Base-by-base conservation (phyloP, 495 filamentous ascomycete genomes). In the Tricharina praecox region DNA sequence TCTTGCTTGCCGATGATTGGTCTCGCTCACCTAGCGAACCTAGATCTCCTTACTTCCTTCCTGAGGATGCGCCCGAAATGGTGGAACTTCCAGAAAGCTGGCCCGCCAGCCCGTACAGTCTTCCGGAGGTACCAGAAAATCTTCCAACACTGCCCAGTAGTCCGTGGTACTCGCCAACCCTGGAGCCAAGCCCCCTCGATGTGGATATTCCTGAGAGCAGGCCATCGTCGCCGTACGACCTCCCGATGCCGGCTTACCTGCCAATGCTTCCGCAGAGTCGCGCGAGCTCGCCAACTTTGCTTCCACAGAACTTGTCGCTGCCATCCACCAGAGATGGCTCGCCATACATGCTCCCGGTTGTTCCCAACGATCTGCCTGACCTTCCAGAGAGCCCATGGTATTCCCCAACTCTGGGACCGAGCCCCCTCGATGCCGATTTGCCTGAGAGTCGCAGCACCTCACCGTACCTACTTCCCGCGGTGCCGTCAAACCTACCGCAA, bases 241-340 rank as follows among this genome's bases (percentile, higher is more conserved):
- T 47, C 3, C 33, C 20, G 13, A 28, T 23, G 1, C 26, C 19
- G 10, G 39, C 21, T 10, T 11, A 46, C 30, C 41, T 58, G 11
- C 50, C 55, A 30, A 23, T 26, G 36, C 18, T 51, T 11, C 54
- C 54, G 16, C 5, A 23, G 32, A 48, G 45, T n/a, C 34, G 18
- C 13, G 9, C n/a, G 9, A 19, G 10, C 9, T 41, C 18, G 7
- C 45, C 45, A 11, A 24, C 34, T 15, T 10, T 38, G n/a, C 34
- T 37, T 37, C 9, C 33, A 16, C 16, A 38, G n/a, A 34, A 48
- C 26, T 9, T 37, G 15, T 39, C 32, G 9, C 23, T 48, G 30
- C 45, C 45, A 8, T 13, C 21, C 7, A 48, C 32, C 23, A 16
- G 10, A 4, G 23, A 15, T 8, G 45, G 34, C 21, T 38, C 33